phyloP scores from a whole-genome alignment of 306 rosid genomes.

The Cajanus cajan region DNA sequence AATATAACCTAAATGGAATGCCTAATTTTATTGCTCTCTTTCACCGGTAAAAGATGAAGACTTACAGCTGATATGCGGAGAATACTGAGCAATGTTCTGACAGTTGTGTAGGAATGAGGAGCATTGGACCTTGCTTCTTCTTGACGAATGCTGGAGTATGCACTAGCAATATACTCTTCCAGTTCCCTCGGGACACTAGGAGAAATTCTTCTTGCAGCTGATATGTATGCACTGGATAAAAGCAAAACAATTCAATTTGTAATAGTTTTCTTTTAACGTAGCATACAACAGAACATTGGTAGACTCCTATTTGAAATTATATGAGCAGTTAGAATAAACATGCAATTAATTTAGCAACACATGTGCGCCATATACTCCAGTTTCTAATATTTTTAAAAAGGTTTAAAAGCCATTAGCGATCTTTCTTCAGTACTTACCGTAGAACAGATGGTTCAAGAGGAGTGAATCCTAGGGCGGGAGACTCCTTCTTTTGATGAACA shows the following conservation, averaged over 20 bases:
- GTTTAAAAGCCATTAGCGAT: background rate
- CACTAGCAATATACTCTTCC: constrained; percentile 94
- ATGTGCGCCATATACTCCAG: background rate
- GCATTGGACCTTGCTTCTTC: constrained; percentile 88
- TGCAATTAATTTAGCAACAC: background rate
- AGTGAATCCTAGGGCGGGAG: constrained; percentile 90
- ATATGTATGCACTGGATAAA: constrained; percentile 74
- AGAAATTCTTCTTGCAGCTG: constrained; percentile 91
- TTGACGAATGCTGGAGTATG: constrained; percentile 87
- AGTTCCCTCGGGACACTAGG: constrained; percentile 79
- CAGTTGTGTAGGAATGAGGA: constrained; percentile 94
- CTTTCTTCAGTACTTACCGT: constrained; percentile 52
- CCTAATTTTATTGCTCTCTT: background rate
- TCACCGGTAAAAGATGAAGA: background rate
- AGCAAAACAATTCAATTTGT: constrained; percentile 14
- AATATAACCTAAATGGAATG: background rate
- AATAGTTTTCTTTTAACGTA: constrained; percentile 8
- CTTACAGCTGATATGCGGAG: constrained; percentile 95
- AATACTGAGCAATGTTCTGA: constrained; percentile 96
- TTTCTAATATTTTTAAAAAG: background rate
- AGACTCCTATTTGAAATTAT: background rate
- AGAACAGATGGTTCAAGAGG: constrained; percentile 97
- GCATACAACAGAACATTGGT: background rate
- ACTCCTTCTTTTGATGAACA: constrained; percentile 91
- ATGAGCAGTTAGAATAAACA: constrained; percentile 17